These are phyloP conservation scores for Carpinus viminea DNA, from an alignment of 306 rosid genomes.

Conservation along the genomic window DNA sequence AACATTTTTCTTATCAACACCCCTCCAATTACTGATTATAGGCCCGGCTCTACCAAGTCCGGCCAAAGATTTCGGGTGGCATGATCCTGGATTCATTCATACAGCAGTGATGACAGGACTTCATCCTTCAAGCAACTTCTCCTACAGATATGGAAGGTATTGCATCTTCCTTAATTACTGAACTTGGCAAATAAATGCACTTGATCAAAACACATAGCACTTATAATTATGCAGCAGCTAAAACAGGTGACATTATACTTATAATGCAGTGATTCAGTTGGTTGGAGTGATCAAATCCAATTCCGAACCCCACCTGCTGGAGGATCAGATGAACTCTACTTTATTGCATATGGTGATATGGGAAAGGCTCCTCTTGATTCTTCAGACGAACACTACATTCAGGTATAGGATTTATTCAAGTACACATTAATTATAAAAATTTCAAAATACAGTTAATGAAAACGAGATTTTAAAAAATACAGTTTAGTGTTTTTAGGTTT, in stretches of 20 bases:
- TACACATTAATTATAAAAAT: too few relatives aligned
- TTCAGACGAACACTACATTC: constrained; percentile 83
- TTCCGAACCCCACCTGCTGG: constrained; percentile 79
- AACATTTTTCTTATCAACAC: too few relatives aligned
- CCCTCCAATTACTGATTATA: constrained; percentile 14
- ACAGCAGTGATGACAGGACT: constrained; percentile 79
- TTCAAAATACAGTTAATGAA: too few relatives aligned
- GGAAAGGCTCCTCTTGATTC: constrained; percentile 86
- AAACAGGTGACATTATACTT: not conserved
- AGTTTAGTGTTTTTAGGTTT: too few relatives aligned
- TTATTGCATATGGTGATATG: constrained; percentile 82
- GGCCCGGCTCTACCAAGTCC: constrained; percentile 57
- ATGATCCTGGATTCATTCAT: constrained; percentile 92
- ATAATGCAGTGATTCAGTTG: constrained; percentile 54
- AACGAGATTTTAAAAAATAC: too few relatives aligned
- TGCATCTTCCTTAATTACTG: not conserved
- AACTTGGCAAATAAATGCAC: not conserved
- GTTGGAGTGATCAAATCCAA: constrained; percentile 67
- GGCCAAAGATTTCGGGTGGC: constrained; percentile 95
- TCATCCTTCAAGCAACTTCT: constrained; percentile 57
- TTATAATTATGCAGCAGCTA: not conserved
- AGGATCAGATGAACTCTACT: constrained; percentile 59
- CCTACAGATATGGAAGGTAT: constrained; percentile 88
- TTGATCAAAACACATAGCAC: too few relatives aligned
- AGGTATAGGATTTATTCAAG: constrained; percentile 44